Evolutionary conservation across 73 alveolate species (phyloP).

Genomic region (Blepharisma stoltei): DNA sequence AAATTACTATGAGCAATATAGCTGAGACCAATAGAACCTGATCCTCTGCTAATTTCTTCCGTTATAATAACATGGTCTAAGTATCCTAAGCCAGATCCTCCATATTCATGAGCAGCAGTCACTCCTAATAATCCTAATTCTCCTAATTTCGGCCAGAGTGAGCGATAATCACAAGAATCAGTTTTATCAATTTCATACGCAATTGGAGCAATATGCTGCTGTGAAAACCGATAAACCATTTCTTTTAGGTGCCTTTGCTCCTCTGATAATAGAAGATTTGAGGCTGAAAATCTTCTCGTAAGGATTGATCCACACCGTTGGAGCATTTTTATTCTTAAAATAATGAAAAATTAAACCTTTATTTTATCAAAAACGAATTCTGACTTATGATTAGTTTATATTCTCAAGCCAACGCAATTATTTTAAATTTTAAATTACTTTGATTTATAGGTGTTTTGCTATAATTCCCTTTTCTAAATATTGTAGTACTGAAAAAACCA

Average conservation of each 20-base stretch:
- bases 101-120: conserved; percentile 68
- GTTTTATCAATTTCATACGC: conserved; percentile 78
- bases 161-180: conserved; percentile 39
- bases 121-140: conserved; percentile 82
- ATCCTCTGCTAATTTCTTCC: conserved; percentile 82
- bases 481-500: too few relatives aligned
- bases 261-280: not conserved
- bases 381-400: too few relatives aligned
- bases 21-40: conserved; percentile 84
- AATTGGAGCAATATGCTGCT: conserved; percentile 65
- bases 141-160: conserved; percentile 82
- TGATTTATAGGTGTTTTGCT: too few relatives aligned
- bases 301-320: too few relatives aligned
- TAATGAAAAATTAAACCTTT: too few relatives aligned
- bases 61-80: conserved; percentile 75
- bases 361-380: too few relatives aligned
- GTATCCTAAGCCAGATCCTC: conserved; percentile 83
- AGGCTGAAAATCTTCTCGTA: too few relatives aligned
- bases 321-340: too few relatives aligned
- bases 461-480: too few relatives aligned
- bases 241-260: conserved; percentile 11
- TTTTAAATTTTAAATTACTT: too few relatives aligned
- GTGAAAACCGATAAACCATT: not conserved
- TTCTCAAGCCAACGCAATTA: too few relatives aligned
- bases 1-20: conserved; percentile 88